Evolutionary conservation across 805 yeast species (phyloP), one percentile per base, ranked within the genome.

Genomic region (Yarrowia sp.): DNA sequence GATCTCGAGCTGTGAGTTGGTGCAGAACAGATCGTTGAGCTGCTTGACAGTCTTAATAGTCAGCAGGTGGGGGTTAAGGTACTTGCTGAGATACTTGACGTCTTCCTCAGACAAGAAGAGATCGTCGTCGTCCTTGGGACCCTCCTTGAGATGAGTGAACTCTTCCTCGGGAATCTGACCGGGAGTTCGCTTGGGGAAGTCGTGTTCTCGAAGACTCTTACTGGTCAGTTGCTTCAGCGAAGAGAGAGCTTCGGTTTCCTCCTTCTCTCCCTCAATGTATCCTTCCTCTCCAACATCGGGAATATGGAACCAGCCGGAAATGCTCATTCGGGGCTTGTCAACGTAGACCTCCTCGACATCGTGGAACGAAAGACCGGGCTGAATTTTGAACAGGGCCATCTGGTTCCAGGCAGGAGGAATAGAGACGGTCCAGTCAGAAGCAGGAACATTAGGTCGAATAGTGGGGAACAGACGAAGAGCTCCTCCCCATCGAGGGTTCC

Each of bases 241-340:
- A 46, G 91, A 84, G 70, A 81, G 80, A 0, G 89, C 87, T 69
- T 87, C 92, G 1, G 89, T 85, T 38, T 79, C 83, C 71, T 87
- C 93, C 74, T 90, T 92, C 72, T 91, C 97, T 6, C 96, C 96
- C 38, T 84, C 85, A 19, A 85, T 82, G 71, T 75, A 93, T 0
- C 98, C 98, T 35, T 83, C 85, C 76, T 95, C 99, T 10, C 96
- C 98, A 11, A 78, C 78, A 74, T 95, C 98, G 3, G 99, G 99
- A 62, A 92, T 90, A 75, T 95, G 99, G 73, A 93, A 96, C 99
- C 99, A 96, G 0, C 99, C 99, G 72, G 95, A 97, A 67, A 95
- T 90, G 0, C 97, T 90, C 36, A 95, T 78, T 72, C 99, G 82
- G 68, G 92, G 96, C 72, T 88, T 90, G 72, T 92, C 96, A 1